Conservation (phyloP, 768 basidiomycete species). For the Pisolithus microcarpus region DNA sequence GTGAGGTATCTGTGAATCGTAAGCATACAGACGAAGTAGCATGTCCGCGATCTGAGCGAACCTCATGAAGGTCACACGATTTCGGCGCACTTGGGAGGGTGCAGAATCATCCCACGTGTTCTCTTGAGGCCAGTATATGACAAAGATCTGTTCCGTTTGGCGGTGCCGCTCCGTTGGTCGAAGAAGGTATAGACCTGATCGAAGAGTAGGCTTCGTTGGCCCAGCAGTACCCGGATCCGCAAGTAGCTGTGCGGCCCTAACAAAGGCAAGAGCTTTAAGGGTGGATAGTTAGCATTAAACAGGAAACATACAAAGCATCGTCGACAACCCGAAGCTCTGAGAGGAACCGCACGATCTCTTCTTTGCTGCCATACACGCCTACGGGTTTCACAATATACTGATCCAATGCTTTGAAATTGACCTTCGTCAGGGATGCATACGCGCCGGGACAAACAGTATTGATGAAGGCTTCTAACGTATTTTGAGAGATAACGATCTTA, state of each 20-base stretch:
- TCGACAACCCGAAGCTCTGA: constrained; percentile 30
- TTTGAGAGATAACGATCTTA: constrained; percentile 54
- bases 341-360: constrained; percentile 43
- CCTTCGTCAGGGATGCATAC: constrained; percentile 46
- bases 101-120: constrained; percentile 51
- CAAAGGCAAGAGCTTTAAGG: neutral
- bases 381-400: constrained; percentile 38
- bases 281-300: neutral
- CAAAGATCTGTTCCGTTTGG: constrained; percentile 29
- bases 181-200: constrained; percentile 44
- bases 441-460: constrained; percentile 44
- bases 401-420: constrained; percentile 51
- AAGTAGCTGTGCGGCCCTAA: constrained; percentile 6
- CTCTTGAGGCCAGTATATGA: constrained; percentile 58
- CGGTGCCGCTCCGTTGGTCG: constrained; percentile 5
- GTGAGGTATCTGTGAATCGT: constrained; percentile 44
- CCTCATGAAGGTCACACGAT: constrained; percentile 60
- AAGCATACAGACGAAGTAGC: neutral
- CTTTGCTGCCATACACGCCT: constrained; percentile 52
- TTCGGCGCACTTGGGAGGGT: constrained; percentile 36
- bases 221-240: neutral
- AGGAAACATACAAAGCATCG: constrained; percentile 31
- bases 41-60: constrained; percentile 13
- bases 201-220: constrained; percentile 22
- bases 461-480: constrained; percentile 41